Evolutionary conservation across 768 basidiomycete species (phyloP), one percentile per base, ranked within the genome.

Genomic region (Arthromyces matolae): DNA sequence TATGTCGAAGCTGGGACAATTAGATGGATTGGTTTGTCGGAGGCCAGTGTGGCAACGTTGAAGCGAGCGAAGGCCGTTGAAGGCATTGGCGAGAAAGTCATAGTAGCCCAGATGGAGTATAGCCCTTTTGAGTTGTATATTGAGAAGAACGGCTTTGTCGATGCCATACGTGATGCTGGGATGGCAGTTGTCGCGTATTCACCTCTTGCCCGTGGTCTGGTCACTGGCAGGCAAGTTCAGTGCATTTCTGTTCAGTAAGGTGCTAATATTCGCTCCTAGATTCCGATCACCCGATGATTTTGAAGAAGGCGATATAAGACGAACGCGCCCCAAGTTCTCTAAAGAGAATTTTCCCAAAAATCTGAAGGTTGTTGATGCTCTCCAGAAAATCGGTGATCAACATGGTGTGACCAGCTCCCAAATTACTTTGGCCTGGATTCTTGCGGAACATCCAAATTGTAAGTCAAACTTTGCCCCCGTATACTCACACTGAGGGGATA

Each of bases 21-120:
- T 42, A 73, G 71, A 45, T 73, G 78, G 54, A 63, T 81, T 22
- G 78, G 80, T 2, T 61, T 81, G 14, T 80, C 75, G 5, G 79
- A 81, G 50, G 67, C 65, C 46, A 72, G 69, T 6, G 68, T 69
- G 2, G 51, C 54, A 2, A 71, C 73, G 8, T 59, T 80, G 23
- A 72, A 75, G 29, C 72, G 80, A 8, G 79, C 78, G 2, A 65
- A 71, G 49, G 70, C 71, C 4, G 69, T 76, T 5, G 71, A 74
- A 43, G 72, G 72, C 6, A 70, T 76, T 49, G 51, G 53, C 1
- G 54, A 53, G 23, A 56, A 56, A 24, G 43, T 55, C 4, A 51
- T 73, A 9, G 73, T 73, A 1, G 48, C 74, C 7, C 70, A 78
- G 49, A 65, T 75, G 41, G 75, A 75, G 54, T 76, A 68, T 48